Evolutionary conservation across 169 alveolate genomes (phyloP).

Genomic region (Eimeria praecox): DNA sequence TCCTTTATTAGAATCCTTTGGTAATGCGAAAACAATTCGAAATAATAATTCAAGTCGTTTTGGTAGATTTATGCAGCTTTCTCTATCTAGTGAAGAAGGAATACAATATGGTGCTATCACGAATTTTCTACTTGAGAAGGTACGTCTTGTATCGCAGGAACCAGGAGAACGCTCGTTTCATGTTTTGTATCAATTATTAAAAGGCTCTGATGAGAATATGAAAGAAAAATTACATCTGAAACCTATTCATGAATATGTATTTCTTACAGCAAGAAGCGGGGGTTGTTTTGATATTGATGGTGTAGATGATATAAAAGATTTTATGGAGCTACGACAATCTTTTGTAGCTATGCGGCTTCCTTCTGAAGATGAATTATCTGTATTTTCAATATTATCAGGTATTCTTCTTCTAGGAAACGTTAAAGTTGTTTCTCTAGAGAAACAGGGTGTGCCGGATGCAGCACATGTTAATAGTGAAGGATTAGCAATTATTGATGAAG

Average conservation of each 20-base stretch:
- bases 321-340: conserved; percentile 93
- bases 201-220: conserved; percentile 93
- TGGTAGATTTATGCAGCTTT: conserved; percentile 97
- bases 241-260: conserved; percentile 86
- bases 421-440: conserved; percentile 90
- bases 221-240: conserved; percentile 87
- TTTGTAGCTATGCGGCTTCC: conserved; percentile 94
- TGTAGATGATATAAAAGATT: conserved; percentile 95
- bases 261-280: conserved; percentile 89
- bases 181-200: conserved; percentile 96
- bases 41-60: conserved; percentile 94
- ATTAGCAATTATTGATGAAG: conserved; percentile 84
- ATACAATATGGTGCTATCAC: conserved; percentile 88
- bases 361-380: conserved; percentile 90
- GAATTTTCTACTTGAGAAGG: conserved; percentile 97
- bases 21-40: no score
- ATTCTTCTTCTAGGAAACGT: conserved; percentile 97
- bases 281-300: conserved; percentile 91
- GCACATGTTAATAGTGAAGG: conserved; percentile 88
- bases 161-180: conserved; percentile 97
- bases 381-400: conserved; percentile 91
- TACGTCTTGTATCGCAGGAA: conserved; percentile 95
- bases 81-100: conserved; percentile 90
- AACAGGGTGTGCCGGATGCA: conserved; percentile 93
- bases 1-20: conserved; percentile 94